phyloP scores from a whole-genome alignment of 2,329 filamentous ascomycete genomes.

The Fonsecaea monophora region DNA sequence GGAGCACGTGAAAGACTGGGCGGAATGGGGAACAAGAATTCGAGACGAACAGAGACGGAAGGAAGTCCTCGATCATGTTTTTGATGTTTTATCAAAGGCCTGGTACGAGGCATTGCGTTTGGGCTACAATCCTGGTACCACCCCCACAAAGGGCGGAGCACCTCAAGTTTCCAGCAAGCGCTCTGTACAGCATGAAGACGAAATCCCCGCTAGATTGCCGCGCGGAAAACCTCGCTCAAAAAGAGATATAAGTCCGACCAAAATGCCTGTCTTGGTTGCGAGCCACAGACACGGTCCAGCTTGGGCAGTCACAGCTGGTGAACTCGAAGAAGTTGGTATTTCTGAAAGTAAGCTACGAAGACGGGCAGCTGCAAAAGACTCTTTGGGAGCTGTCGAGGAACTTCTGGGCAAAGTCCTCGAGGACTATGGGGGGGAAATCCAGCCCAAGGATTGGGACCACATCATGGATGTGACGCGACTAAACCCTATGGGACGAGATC shows the following conservation, averaged over 20 bases:
- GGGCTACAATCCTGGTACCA: slow-evolving; percentile 22
- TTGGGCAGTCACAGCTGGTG: slow-evolving; percentile 34
- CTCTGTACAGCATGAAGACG: neutral
- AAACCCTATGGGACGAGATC: slow-evolving; percentile 35
- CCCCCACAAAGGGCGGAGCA: neutral
- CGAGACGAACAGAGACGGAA: slow-evolving; percentile 28
- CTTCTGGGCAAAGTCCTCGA: slow-evolving; percentile 23
- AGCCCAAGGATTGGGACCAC: slow-evolving; percentile 29
- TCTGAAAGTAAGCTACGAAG: slow-evolving; percentile 28
- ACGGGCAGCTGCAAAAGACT: slow-evolving; percentile 16
- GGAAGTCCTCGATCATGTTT: slow-evolving; percentile 33
- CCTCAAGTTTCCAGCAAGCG: slow-evolving; percentile 5
- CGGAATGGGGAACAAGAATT: slow-evolving; percentile 30
- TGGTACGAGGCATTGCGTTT: slow-evolving; percentile 37
- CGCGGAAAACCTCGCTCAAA: slow-evolving; percentile 16
- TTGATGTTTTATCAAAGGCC: slow-evolving; percentile 31
- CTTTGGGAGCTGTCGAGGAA: slow-evolving; percentile 23
- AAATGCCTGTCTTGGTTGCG: slow-evolving; percentile 20
- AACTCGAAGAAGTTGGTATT: slow-evolving; percentile 34
- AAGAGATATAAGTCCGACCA: slow-evolving; percentile 21
- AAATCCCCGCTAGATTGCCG: slow-evolving; percentile 1
- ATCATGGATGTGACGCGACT: slow-evolving; percentile 9
- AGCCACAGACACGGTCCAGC: slow-evolving; percentile 20
- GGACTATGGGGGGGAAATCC: slow-evolving; percentile 19
- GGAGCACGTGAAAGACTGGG: slow-evolving; percentile 35